These are phyloP conservation scores for Trichosporon asahii DNA, from an alignment of 1,284 basidiomycete genomes.

Conservation along the genomic window DNA sequence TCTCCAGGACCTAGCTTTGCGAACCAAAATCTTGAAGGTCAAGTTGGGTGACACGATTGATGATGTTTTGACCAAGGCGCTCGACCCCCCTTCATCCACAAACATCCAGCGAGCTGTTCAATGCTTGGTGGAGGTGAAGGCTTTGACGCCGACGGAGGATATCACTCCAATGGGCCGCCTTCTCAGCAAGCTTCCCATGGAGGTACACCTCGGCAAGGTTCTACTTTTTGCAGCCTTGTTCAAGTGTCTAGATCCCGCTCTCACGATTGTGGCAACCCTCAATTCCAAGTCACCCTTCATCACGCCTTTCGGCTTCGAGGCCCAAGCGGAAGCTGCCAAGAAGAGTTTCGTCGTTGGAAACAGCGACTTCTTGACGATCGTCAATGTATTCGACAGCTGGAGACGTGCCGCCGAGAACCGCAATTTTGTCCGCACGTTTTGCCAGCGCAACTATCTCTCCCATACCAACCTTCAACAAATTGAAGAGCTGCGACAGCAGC, in stretches of 20 bases:
- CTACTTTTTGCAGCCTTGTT: conserved; percentile 81
- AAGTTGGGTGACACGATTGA: conserved; percentile 84
- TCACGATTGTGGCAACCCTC: conserved; percentile 90
- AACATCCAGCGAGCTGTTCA: conserved; percentile 92
- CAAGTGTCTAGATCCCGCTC: conserved; percentile 86
- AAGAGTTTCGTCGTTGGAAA: conserved; percentile 75
- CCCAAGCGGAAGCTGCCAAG: conserved; percentile 83
- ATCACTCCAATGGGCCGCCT: conserved; percentile 93
- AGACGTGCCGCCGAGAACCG: conserved; percentile 68
- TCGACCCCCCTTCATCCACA: conserved; percentile 81
- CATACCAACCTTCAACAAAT: conserved; percentile 94
- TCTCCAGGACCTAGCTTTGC: conserved; percentile 86
- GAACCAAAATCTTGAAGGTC: conserved; percentile 95
- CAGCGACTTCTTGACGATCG: conserved; percentile 93
- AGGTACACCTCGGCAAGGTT: conserved; percentile 94
- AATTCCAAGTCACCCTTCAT: conserved; percentile 93
- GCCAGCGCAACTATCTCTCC: conserved; percentile 78
- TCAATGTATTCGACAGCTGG: conserved; percentile 88
- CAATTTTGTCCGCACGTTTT: conserved; percentile 67
- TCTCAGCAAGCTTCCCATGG: conserved; percentile 84
- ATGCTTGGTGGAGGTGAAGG: conserved; percentile 79
- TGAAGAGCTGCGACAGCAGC: conserved; percentile 92
- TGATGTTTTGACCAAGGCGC: conserved; percentile 78
- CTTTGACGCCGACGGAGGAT: conserved; percentile 79
- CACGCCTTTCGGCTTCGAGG: conserved; percentile 80